Conservation (phyloP, 768 basidiomycete genomes). For the Tylopilus subfusipes region DNA sequence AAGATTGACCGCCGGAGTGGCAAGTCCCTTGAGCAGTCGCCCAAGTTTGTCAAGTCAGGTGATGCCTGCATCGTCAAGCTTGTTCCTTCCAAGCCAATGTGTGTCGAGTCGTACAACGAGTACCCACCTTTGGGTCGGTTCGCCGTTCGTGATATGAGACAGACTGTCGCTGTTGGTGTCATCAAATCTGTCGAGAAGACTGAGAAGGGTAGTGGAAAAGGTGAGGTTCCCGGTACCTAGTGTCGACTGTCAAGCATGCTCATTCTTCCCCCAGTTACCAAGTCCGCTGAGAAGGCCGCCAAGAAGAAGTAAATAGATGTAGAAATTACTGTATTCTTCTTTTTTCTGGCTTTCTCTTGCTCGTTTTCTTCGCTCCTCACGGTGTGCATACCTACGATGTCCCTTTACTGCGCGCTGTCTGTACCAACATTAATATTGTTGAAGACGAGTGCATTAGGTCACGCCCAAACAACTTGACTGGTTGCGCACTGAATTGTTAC, state of each 20-base stretch:
- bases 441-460: conserved; percentile 32
- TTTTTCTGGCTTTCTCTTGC: conserved; percentile 42
- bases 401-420: conserved; percentile 39
- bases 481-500: no score
- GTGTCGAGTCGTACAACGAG: conserved; percentile 90
- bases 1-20: conserved; percentile 99
- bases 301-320: conserved; percentile 95
- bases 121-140: conserved; percentile 99
- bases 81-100: conserved; percentile 94
- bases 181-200: conserved; percentile 98
- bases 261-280: conserved; percentile 59
- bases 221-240: conserved; percentile 37
- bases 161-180: conserved; percentile 98
- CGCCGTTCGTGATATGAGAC: conserved; percentile 99
- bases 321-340: conserved; percentile 61
- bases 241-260: conserved; percentile 4
- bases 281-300: conserved; percentile 93
- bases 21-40: conserved; percentile 80
- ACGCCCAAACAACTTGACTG: conserved; percentile 1
- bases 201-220: conserved; percentile 85
- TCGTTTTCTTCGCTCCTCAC: conserved; percentile 30
- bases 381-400: conserved; percentile 36
- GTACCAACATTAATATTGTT: conserved; percentile 50
- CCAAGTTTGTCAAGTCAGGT: conserved; percentile 99
- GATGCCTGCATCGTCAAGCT: conserved; percentile 99